Conservation (phyloP, 805 yeast species). For the Cyberlindnera mycetangii region DNA sequence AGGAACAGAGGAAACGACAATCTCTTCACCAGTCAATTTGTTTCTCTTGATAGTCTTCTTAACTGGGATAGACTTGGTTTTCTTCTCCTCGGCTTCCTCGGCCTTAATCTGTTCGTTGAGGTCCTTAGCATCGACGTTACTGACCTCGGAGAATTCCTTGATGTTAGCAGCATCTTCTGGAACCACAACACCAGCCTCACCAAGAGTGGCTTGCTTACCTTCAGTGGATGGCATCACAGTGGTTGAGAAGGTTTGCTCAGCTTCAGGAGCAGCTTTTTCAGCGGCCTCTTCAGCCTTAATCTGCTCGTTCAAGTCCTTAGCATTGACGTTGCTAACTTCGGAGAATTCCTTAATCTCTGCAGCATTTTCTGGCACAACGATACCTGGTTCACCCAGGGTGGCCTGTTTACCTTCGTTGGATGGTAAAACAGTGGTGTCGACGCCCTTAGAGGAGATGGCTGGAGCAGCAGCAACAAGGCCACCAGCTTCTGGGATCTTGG, state of each 20-base stretch:
- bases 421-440: conserved; percentile 38
- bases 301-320: conserved; percentile 44
- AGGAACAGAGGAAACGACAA: conserved; percentile 33
- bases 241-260: conserved; percentile 21
- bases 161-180: conserved; percentile 64
- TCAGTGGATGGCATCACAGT: conserved; percentile 47
- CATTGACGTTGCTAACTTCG: conserved; percentile 45
- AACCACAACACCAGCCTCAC: conserved; percentile 68
- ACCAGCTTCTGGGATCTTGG: conserved; percentile 45
- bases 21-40: conserved; percentile 40
- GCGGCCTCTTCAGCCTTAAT: conserved; percentile 15
- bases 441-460: conserved; percentile 29
- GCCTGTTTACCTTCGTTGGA: conserved; percentile 37
- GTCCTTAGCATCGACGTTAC: conserved; percentile 54
- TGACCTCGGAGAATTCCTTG: conserved; percentile 57
- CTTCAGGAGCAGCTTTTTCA: conserved; percentile 5
- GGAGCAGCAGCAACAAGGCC: conserved; percentile 32
- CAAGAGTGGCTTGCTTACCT: conserved; percentile 42
- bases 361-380: conserved; percentile 55
- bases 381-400: conserved; percentile 69
- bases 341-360: conserved; percentile 56
- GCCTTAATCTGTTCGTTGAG: conserved; percentile 45
- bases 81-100: conserved; percentile 25
- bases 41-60: conserved; percentile 38
- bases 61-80: conserved; percentile 31